Evolutionary conservation across 2,329 filamentous ascomycete species (phyloP).

Genomic region (Colletotrichum lindemuthianum): DNA sequence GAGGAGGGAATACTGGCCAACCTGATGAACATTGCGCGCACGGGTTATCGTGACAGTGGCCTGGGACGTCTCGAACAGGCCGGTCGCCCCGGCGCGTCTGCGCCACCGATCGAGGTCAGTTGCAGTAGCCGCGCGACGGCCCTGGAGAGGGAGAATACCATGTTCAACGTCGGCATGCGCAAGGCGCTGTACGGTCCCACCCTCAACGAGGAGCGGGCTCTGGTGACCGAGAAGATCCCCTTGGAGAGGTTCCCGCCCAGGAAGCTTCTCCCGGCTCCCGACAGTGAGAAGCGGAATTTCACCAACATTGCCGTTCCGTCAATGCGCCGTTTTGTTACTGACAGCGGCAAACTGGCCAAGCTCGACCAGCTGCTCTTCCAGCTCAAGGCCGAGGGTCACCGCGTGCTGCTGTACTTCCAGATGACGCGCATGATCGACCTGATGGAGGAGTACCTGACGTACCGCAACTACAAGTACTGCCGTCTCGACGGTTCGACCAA

Average conservation of each 20-base stretch:
- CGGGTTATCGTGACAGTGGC: conserved; percentile 74
- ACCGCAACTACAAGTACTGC: conserved; percentile 99
- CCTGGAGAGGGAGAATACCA: conserved; percentile 74
- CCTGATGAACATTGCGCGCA: conserved; percentile 81
- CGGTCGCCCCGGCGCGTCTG: conserved; percentile 79
- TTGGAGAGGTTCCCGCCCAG: conserved; percentile 70
- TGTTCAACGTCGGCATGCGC: conserved; percentile 84
- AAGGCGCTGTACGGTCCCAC: conserved; percentile 77
- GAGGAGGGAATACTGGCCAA: conserved; percentile 76
- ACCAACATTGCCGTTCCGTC: conserved; percentile 93
- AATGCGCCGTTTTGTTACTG: conserved; percentile 97
- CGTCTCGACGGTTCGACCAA: conserved; percentile 97
- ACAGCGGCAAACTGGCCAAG: conserved; percentile 94
- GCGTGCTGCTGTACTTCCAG: conserved; percentile 98
- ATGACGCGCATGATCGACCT: conserved; percentile 99
- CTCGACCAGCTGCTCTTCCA: conserved; percentile 87
- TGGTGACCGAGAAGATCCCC: conserved; percentile 79
- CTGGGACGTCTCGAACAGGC: conserved; percentile 84
- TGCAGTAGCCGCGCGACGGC: conserved; percentile 74
- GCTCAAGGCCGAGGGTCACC: conserved; percentile 91
- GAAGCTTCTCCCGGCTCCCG: conserved; percentile 78
- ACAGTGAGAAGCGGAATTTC: conserved; percentile 84
- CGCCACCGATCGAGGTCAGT: conserved; percentile 85
- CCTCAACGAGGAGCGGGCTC: conserved; percentile 73
- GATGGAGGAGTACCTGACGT: conserved; percentile 98